Evolutionary conservation across 2,329 filamentous ascomycete genomes (phyloP), one percentile per base, ranked within the genome.

Genomic region (Didymella segeticola): DNA sequence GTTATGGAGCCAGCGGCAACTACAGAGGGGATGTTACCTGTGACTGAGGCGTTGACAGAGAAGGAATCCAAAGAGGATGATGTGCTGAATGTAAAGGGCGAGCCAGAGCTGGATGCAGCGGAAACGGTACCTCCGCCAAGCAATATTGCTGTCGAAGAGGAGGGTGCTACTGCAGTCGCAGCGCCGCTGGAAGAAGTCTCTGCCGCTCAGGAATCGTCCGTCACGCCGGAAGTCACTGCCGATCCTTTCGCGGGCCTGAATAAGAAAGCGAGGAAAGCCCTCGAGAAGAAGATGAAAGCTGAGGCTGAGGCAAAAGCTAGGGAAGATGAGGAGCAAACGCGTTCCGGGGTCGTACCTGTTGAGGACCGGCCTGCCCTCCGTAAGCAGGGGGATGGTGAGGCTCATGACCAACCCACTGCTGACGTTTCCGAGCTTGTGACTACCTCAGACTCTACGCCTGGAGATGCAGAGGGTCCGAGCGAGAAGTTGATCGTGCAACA

Each of bases 301-400:
- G 73, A 75, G 52, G 61, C 56, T 4, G 58, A 62, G 19, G 46
- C 55, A 2, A 68, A 66, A 25, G 56, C 60, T 27, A 47, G 49
- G 22, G 58, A 61, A 43, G 62, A 31, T 19, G 23, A 17, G n/a
- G 30, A 22, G 12, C 34, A 39, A 8, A 12, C 25, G 15, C n/a
- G 11, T 1, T 2, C 17, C 12, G 25, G 23, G 11, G 23, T n/a
- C 6, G 25, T 6, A 4, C 37, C 37, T 26, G 23, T 17, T 4
- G 14, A 17, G n/a, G 27, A 27, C 33, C 19, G 7, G 17, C 19
- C 33, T 22, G 17, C 19, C 19, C 10, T 11, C 17, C 7, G 3
- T 22, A 12, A 36, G 33, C 19, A 36, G n/a, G 33, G 11, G 12
- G 33, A 22, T 22, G 33, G 12, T 14, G 33, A 19, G 5, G 33